Evolutionary conservation across 2,329 filamentous ascomycete species (phyloP).

Genomic region (Dactylonectria macrodidyma): DNA sequence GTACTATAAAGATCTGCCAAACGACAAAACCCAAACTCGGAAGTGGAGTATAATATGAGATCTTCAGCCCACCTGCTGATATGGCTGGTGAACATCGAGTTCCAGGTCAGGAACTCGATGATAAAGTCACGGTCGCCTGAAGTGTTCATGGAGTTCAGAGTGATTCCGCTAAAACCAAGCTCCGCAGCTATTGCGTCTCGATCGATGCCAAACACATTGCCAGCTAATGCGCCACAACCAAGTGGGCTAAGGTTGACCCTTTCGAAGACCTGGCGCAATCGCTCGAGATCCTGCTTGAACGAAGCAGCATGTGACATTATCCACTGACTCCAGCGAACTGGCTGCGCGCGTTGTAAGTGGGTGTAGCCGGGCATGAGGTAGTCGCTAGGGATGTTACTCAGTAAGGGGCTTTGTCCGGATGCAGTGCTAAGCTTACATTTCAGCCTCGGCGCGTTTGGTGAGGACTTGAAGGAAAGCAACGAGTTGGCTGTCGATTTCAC

Average conservation of each 20-base stretch:
- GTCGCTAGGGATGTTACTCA: slow-evolving; percentile 58
- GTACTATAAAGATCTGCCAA: slow-evolving; percentile 87
- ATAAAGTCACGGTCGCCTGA: slow-evolving; percentile 88
- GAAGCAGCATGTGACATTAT: slow-evolving; percentile 79
- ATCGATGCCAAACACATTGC: slow-evolving; percentile 87
- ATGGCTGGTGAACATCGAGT: slow-evolving; percentile 83
- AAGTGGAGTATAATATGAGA: slow-evolving; percentile 84
- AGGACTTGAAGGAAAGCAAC: slow-evolving; percentile 44
- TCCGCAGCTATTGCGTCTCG: slow-evolving; percentile 84
- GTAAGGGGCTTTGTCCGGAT: slow-evolving; percentile 35
- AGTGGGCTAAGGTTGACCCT: slow-evolving; percentile 82
- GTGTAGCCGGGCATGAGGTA: slow-evolving; percentile 91
- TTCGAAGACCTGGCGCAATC: slow-evolving; percentile 79
- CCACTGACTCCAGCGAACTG: slow-evolving; percentile 87
- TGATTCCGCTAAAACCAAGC: slow-evolving; percentile 81
- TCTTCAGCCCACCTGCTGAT: slow-evolving; percentile 88
- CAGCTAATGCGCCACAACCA: slow-evolving; percentile 83
- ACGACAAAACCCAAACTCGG: slow-evolving; percentile 83
- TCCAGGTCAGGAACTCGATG: slow-evolving; percentile 86
- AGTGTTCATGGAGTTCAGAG: slow-evolving; percentile 83
- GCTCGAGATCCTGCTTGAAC: slow-evolving; percentile 83
- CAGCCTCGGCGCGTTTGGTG: slow-evolving; percentile 51
- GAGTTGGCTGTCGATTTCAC: slow-evolving; percentile 44
- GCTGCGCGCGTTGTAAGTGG: slow-evolving; percentile 86
- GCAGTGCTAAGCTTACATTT: slow-evolving; percentile 43